phyloP scores from a whole-genome alignment of 2,329 filamentous ascomycete genomes.

The Pestalotiopsis fici region DNA sequence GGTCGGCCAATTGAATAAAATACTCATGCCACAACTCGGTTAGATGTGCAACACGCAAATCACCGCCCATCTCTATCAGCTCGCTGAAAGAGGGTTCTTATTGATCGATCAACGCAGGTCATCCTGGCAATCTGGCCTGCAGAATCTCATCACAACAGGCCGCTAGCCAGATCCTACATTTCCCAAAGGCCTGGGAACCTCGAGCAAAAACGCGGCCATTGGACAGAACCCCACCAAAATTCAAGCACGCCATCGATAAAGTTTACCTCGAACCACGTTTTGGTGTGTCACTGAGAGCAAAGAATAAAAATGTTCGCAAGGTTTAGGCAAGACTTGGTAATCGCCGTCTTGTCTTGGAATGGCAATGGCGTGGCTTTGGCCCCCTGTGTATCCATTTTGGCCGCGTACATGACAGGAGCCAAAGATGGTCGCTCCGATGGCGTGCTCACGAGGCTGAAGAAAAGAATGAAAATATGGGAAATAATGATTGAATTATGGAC shows the following conservation, averaged over 20 bases:
- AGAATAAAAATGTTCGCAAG: not conserved
- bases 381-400: not conserved
- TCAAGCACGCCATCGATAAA: constrained; percentile 1
- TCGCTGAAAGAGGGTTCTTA: not conserved
- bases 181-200: not conserved
- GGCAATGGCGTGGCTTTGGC: not conserved
- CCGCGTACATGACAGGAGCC: not conserved
- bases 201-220: not conserved
- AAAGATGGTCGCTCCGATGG: not conserved
- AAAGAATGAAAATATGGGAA: not conserved
- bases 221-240: not conserved
- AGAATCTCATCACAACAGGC: not conserved
- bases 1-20: not conserved
- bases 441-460: not conserved
- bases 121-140: not conserved
- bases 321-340: not conserved
- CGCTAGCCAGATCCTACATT: not conserved
- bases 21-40: not conserved
- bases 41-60: not conserved
- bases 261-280: not conserved
- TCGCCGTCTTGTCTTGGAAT: not conserved
- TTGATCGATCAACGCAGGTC: not conserved
- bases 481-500: not conserved
- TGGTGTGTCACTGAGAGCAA: not conserved
- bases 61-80: not conserved